phyloP scores from a whole-genome alignment of 163 green algal genomes.

The Coccomyxa subellipsoidea region DNA sequence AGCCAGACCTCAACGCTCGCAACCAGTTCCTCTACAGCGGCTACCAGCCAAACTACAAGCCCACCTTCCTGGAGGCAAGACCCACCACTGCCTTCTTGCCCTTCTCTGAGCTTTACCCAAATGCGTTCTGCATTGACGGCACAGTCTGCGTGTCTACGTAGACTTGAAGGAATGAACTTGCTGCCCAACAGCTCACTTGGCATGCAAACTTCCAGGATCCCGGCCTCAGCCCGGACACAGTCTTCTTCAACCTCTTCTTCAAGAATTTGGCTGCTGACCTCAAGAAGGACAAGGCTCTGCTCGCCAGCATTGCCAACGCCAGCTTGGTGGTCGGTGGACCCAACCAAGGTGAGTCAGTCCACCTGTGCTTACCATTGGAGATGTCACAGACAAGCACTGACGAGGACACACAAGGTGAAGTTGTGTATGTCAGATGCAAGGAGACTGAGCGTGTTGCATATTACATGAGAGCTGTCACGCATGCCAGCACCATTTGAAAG shows the following conservation, averaged over 20 bases:
- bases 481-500: too few species aligned
- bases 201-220: too few species aligned
- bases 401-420: neutral
- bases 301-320: neutral
- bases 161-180: too few species aligned
- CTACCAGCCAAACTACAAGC: neutral
- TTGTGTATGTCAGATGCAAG: neutral
- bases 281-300: neutral
- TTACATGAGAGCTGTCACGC: neutral
- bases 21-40: neutral
- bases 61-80: neutral
- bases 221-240: neutral
- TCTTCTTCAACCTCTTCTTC: neutral
- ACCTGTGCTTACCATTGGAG: too few species aligned
- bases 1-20: neutral
- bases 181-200: too few species aligned
- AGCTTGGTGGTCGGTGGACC: neutral
- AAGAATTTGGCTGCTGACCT: neutral
- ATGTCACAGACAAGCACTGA: too few species aligned
- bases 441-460: neutral
- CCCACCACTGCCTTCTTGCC: neutral
- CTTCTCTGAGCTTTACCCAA: neutral
- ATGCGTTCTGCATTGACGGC: neutral
- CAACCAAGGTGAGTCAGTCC: neutral
- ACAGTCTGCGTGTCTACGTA: neutral